phyloP scores from a whole-genome alignment of 2,329 filamentous ascomycete genomes.

The Pseudogymnoascus destructans region DNA sequence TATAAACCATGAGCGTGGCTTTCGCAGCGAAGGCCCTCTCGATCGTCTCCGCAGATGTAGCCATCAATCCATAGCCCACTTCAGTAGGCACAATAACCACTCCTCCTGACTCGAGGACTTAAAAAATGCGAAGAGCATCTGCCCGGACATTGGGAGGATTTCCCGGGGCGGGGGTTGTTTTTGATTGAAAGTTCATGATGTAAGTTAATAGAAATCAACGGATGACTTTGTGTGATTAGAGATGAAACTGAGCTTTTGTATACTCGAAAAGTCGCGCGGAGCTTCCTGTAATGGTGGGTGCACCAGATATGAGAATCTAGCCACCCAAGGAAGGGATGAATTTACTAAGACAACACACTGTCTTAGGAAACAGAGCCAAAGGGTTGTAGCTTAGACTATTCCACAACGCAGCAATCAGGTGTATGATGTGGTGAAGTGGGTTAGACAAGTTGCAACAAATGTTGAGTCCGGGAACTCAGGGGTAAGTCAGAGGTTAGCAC shows the following conservation, averaged over 20 bases:
- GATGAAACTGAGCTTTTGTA: background rate
- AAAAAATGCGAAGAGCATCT: background rate
- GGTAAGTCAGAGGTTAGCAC: no score
- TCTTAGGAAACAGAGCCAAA: no score
- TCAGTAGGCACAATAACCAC: background rate
- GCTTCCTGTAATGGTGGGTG: no score
- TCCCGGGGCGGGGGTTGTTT: background rate
- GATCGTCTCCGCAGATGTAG: background rate
- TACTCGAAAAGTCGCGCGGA: background rate
- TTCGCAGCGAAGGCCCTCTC: background rate
- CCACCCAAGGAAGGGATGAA: no score
- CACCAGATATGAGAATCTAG: no score
- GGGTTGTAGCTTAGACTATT: no score
- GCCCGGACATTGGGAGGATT: background rate
- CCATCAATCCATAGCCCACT: background rate
- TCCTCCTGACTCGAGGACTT: no score
- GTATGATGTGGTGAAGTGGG: no score
- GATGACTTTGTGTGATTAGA: background rate
- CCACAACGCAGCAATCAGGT: no score
- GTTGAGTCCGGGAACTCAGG: no score
- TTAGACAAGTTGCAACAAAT: no score
- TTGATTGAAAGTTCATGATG: background rate
- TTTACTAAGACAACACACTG: no score
- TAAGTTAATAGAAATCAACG: background rate
- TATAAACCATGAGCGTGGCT: background rate